phyloP scores from a whole-genome alignment of 2,329 filamentous ascomycete species.

The Phialocephala sp. region DNA sequence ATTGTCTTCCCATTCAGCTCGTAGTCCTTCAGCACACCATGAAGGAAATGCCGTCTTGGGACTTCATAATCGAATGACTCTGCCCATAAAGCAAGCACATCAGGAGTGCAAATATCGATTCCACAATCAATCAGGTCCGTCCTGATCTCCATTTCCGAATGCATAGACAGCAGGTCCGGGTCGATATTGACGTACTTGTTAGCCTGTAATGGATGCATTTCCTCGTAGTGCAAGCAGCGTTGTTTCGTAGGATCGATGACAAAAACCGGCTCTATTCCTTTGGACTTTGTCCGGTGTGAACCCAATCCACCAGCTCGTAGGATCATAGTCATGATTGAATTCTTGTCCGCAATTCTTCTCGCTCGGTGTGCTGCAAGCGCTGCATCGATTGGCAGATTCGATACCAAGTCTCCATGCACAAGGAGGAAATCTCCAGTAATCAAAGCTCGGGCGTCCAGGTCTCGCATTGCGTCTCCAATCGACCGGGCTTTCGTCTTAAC shows the following conservation, averaged over 20 bases:
- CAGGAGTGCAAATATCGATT: constrained; percentile 96
- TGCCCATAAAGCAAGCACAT: constrained; percentile 92
- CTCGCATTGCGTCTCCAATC: constrained; percentile 91
- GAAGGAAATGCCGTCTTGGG: constrained; percentile 85
- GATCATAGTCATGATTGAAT: constrained; percentile 97
- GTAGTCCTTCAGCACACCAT: constrained; percentile 93
- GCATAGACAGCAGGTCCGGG: constrained; percentile 74
- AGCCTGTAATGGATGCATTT: constrained; percentile 73
- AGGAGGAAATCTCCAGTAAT: constrained; percentile 91
- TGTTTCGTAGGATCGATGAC: constrained; percentile 81
- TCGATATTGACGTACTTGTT: constrained; percentile 76
- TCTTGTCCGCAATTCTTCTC: constrained; percentile 82
- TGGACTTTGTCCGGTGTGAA: constrained; percentile 77
- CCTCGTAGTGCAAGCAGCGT: constrained; percentile 91
- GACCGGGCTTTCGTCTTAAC: constrained; percentile 85
- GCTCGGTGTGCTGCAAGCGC: constrained; percentile 80
- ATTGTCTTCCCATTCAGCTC: constrained; percentile 98
- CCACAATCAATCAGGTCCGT: constrained; percentile 91
- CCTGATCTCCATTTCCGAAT: constrained; percentile 79
- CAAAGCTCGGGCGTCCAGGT: constrained; percentile 84
- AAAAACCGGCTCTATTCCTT: constrained; percentile 80
- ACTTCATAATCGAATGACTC: constrained; percentile 98
- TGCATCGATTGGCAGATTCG: constrained; percentile 83
- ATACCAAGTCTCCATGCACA: constrained; percentile 90
- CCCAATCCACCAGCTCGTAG: constrained; percentile 75